Base-by-base conservation (phyloP, 139 green algal genomes). In the Protoeuglena noctilucae region DNA sequence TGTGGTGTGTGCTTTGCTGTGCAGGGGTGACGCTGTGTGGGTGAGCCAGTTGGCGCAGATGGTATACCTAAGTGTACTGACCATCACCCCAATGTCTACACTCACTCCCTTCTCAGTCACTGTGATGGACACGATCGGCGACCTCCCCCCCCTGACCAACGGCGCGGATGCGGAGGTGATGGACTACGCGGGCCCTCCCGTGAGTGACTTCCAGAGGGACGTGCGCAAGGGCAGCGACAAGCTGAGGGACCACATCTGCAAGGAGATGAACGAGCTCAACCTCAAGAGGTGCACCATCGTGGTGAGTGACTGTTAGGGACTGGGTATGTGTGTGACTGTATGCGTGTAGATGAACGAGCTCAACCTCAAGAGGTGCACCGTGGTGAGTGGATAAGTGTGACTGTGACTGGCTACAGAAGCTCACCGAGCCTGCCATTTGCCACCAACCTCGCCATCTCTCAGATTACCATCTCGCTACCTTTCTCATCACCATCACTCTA, bases 211-310 rank as follows among this genome's bases (percentile, higher is more conserved):
- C 69, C 87, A 97, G 76, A 63, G 57, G 41, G 26, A 53, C 28
- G 85, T 97, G 45, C 68, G 89, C 29, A 70, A 66, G 30, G 40
- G 49, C 17, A 31, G 52, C 52, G 56, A 50, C 3, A 48, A 60
- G 55, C 66, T 94, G 25, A 48, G 28, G n/a, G 82, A 96, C 65
- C 88, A 96, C 76, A 81, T 94, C 56, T 84, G 69, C 76, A 96
- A 96, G 77, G 40, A 70, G 30, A 93, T 97, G 85, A 97, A 96
- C 68, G 74, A 87, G 26, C 77, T 97, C 26, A 97, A 97, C 74
- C 60, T 94, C 66, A 75, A 89, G 70, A 66, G 88, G 29, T 96
- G 88, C 80, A 48, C 78, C 34, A 90, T 81, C 75, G 93, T 97
- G 60, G n/a, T n/a, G n/a, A n/a, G n/a, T n/a, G n/a, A n/a, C n/a